These are phyloP conservation scores for Boletales sp. DNA, from an alignment of 768 basidiomycete species.

Conservation along the genomic window DNA sequence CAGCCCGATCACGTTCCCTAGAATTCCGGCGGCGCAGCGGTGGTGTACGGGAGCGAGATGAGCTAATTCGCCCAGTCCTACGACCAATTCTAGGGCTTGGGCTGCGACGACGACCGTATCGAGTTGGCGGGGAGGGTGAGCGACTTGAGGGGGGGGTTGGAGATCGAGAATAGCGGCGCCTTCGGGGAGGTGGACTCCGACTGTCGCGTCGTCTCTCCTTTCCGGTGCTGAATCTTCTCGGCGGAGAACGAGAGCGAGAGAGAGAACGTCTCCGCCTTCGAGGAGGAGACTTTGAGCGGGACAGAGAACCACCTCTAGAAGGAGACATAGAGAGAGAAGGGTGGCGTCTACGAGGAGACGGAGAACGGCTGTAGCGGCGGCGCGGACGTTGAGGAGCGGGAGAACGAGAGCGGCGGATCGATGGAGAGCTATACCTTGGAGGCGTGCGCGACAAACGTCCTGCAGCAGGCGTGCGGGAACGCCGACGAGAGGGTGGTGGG, in stretches of 20 bases:
- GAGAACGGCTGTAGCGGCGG: constrained; percentile 26
- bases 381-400: constrained; percentile 21
- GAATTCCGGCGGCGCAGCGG: constrained; percentile 32
- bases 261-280: constrained; percentile 36
- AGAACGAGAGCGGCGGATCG: constrained; percentile 36
- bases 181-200: constrained; percentile 32
- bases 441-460: constrained; percentile 32
- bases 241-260: constrained; percentile 29
- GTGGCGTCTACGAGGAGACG: constrained; percentile 22
- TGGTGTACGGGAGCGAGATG: constrained; percentile 36
- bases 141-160: constrained; percentile 48
- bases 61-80: constrained; percentile 24
- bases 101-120: constrained; percentile 45
- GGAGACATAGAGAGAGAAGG: constrained; percentile 34
- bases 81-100: constrained; percentile 32
- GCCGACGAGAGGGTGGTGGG: constrained; percentile 30
- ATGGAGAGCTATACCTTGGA: constrained; percentile 30
- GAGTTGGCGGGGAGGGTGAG: constrained; percentile 30
- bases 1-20: constrained; percentile 20
- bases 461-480: constrained; percentile 40
- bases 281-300: constrained; percentile 43
- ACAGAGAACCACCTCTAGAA: constrained; percentile 35
- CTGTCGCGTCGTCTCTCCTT: constrained; percentile 27
- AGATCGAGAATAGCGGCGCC: constrained; percentile 45
- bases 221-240: constrained; percentile 18